Base-by-base conservation (phyloP, 805 yeast species). In the Metschnikowia gelsemii region DNA sequence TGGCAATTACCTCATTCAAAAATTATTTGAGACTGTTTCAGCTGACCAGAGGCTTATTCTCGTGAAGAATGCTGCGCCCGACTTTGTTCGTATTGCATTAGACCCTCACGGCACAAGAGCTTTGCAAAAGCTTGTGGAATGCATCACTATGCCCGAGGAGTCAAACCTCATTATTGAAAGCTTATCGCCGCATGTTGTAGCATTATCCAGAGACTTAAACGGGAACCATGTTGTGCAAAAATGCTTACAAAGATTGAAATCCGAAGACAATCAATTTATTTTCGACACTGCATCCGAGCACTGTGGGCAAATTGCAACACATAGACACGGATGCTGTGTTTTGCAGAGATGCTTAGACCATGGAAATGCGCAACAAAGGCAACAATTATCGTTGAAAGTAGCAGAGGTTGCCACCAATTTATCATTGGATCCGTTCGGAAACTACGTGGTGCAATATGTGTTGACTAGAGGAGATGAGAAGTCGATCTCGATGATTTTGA, bases 91-190 rank as follows among this genome's bases (percentile, higher is more conserved):
- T 30, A 84, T 93, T 49, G 95, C 98, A 0, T 70, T 87, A 45
- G 90, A 90, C 56, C 95, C 96, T 23, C 97, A 93, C 62, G 99
- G 99, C 9, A 93, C 98, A 1, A 76, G 99, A 52, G 96, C 98
- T 1, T 69, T 93, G 47, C 99, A 93, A 62, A 90, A 87, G 61
- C 72, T 90, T 50, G 88, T 93, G 38, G 98, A 93, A 59, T 84
- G 88, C 52, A 75, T 88, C 36, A 63, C 75, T 16, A 76, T 86
- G 8, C 78, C 76, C 14, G 82, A 84, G 53, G 98, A 91, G 63
- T 79, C 85, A 20, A 62, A 70, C 25, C 68, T 87, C 40, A 67
- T 87, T 35, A 78, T 82, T 17, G 66, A 70, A 4, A 69, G 86
- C 3, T 71, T 88, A 43, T 64, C 75, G 19, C 77, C 84, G 2